Conservation (phyloP, 495 filamentous ascomycete species). For the Talaromyces ruber region DNA sequence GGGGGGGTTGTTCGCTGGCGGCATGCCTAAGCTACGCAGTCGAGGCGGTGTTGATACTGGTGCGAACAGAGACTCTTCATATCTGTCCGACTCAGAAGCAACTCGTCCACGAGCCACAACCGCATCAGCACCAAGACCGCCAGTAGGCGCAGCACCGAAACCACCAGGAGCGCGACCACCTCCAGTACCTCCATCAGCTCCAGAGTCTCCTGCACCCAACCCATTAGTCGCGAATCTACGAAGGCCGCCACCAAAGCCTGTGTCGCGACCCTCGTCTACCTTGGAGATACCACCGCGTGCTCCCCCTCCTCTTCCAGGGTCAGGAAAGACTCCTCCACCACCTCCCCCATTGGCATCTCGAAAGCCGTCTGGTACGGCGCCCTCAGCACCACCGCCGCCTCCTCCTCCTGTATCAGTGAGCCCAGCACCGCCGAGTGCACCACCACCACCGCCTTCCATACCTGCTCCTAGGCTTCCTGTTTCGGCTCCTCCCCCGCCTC, state of each 20-base stretch:
- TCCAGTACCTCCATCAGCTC: conserved; percentile 46
- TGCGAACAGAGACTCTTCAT: conserved; percentile 66
- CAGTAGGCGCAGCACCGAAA: conserved; percentile 51
- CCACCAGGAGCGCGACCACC: conserved; percentile 48
- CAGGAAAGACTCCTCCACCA: conserved; percentile 39
- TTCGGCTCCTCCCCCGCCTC: conserved; percentile 29
- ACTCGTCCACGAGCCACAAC: conserved; percentile 27
- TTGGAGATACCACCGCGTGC: conserved; percentile 46
- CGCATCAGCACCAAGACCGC: conserved; percentile 48
- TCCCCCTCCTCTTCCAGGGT: conserved; percentile 56
- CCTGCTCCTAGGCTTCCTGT: conserved; percentile 31
- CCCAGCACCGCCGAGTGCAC: conserved; percentile 21
- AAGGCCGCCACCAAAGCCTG: conserved; percentile 45
- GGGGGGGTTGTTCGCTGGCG: conserved; percentile 82
- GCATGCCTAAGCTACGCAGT: conserved; percentile 91
- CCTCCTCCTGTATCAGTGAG: conserved; percentile 25
- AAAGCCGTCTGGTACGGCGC: conserved; percentile 21
- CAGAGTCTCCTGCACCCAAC: conserved; percentile 43
- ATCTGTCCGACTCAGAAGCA: conserved; percentile 73
- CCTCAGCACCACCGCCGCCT: conserved; percentile 33
- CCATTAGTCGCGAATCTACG: conserved; percentile 51
- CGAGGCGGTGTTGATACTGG: conserved; percentile 86
- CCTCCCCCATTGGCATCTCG: conserved; percentile 24
- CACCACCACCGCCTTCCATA: conserved; percentile 46
- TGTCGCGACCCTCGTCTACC: conserved; percentile 43